phyloP scores from a whole-genome alignment of 257 asterid species.

The Solanum chilense region DNA sequence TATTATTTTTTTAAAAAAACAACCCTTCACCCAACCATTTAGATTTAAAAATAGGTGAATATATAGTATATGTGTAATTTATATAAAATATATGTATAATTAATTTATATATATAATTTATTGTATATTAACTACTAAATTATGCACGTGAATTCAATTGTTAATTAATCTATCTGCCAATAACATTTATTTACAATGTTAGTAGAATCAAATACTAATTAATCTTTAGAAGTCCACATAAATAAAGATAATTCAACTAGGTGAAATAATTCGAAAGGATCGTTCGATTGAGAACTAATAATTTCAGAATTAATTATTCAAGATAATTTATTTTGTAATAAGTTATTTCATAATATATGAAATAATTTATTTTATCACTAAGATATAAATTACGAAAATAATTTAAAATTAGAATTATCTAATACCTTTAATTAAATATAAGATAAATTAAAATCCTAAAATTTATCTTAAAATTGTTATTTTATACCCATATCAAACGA shows the following conservation, averaged over 20 bases:
- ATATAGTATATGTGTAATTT: neutral
- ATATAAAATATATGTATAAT: neutral
- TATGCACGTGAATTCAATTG: neutral
- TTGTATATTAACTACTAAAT: neutral
- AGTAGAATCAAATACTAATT: neutral
- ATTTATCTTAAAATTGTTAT: too few species aligned
- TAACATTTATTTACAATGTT: neutral
- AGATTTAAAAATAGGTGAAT: too few species aligned
- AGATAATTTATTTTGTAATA: too few species aligned
- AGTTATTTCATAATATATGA: too few species aligned
- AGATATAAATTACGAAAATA: too few species aligned
- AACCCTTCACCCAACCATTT: neutral
- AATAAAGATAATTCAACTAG: neutral
- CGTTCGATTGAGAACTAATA: too few species aligned
- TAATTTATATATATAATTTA: too few species aligned
- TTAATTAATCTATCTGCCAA: neutral
- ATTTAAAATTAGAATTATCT: too few species aligned
- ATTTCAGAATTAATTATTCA: too few species aligned
- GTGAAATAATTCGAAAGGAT: neutral
- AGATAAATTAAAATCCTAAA: too few species aligned
- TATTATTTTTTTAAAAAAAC: too few species aligned
- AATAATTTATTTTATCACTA: too few species aligned
- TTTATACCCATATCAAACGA: neutral
- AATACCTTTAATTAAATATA: accelerated
- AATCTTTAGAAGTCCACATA: neutral